These are phyloP conservation scores for Acorus gramineus DNA, from an alignment of 106 monocot genomes.

Conservation along the genomic window DNA sequence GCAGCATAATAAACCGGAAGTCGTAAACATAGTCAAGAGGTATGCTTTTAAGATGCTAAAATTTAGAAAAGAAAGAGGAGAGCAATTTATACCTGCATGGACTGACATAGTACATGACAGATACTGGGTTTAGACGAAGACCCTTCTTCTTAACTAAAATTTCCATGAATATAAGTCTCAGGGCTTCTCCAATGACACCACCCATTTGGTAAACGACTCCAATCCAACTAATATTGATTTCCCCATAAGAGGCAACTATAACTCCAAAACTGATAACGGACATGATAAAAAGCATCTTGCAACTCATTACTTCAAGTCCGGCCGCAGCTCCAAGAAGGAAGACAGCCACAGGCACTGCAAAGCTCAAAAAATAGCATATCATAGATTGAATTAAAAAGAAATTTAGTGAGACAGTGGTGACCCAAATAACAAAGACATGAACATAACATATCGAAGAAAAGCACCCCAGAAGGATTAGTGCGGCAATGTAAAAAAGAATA, in stretches of 20 bases:
- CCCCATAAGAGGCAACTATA: constrained; percentile 86
- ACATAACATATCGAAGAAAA: too few relatives aligned
- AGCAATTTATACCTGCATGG: constrained; percentile 78
- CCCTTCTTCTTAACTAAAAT: constrained; percentile 94
- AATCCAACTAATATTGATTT: constrained; percentile 82
- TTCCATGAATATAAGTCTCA: constrained; percentile 88
- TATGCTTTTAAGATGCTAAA: background rate
- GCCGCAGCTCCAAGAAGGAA: constrained; percentile 76
- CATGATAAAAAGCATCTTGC: constrained; percentile 84
- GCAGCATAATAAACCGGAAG: constrained; percentile 15
- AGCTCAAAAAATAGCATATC: constrained; percentile 8
- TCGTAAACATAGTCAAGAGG: background rate
- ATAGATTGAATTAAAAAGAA: background rate
- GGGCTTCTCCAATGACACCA: constrained; percentile 89
- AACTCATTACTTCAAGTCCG: constrained; percentile 73
- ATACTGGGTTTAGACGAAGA: constrained; percentile 66
- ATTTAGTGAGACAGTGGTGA: too few relatives aligned
- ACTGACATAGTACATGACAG: constrained; percentile 97
- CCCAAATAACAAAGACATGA: too few relatives aligned
- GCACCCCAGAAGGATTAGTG: too few relatives aligned
- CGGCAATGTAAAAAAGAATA: too few relatives aligned
- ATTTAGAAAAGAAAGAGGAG: background rate
- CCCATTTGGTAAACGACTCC: constrained; percentile 99
- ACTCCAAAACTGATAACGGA: constrained; percentile 82
- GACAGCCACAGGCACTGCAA: constrained; percentile 95